phyloP scores from a whole-genome alignment of 192 early-diverging fungal genomes.

The Umbelopsis ramanniana region DNA sequence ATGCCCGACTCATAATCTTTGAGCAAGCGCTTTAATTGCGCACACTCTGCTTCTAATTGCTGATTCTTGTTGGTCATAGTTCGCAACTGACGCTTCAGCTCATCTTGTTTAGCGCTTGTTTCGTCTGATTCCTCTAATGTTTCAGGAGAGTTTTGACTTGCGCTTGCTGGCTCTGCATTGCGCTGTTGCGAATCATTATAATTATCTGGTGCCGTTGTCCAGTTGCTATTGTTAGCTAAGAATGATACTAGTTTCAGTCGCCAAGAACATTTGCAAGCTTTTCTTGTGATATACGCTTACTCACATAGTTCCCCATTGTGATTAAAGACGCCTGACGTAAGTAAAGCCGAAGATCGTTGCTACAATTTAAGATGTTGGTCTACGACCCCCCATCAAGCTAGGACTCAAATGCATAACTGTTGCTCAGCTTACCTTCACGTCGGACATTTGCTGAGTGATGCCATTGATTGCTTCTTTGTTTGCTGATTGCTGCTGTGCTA shows the following conservation, averaged over 20 bases:
- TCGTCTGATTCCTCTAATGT: background rate
- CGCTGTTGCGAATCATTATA: background rate
- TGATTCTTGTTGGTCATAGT: background rate
- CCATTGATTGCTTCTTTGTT: conserved; percentile 7
- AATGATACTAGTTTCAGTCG: too few relatives aligned
- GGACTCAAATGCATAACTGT: background rate
- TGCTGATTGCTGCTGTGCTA: conserved; percentile 11
- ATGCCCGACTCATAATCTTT: conserved; percentile 8
- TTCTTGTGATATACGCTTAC: background rate
- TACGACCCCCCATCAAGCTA: background rate
- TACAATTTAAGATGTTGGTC: background rate
- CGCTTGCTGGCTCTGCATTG: background rate
- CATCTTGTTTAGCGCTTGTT: background rate
- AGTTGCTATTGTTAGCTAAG: background rate
- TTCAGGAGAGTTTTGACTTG: background rate
- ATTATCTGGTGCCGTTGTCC: background rate
- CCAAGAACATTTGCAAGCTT: too few relatives aligned
- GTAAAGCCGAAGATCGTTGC: conserved; percentile 20
- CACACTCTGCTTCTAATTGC: conserved; percentile 14
- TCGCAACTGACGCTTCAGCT: background rate
- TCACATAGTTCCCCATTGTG: conserved; percentile 16
- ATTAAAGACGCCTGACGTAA: conserved; percentile 14
- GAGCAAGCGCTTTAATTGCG: conserved; percentile 1
- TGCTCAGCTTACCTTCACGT: background rate
- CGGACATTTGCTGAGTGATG: conserved; percentile 13